Base-by-base conservation (phyloP, 768 basidiomycete species). In the Kwoniella newhampshirensis region DNA sequence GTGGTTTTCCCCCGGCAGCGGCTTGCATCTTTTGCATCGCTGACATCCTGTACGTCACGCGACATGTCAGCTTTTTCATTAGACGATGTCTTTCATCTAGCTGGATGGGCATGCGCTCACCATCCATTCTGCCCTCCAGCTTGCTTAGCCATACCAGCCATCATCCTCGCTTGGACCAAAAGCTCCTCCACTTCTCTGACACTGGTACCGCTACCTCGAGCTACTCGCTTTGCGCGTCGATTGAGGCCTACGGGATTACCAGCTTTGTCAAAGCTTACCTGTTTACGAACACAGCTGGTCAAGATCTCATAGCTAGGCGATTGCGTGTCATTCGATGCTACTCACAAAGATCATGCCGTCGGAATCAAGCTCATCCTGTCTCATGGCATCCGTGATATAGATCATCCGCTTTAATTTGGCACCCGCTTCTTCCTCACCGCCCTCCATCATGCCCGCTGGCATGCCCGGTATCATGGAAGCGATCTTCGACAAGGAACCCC, bases 391-490 rank as follows among this genome's bases (percentile, higher is more conserved):
- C 11, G 91, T 96, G 70, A 99, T 98, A 79, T 87, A 98, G 67
- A 97, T 89, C 88, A 99, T 91, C 57, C 93, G 86, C 78, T 97
- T 97, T 85, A 99, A 86, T 54, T 91, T 87, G 57, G 82, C 73
- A 4, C 87, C 84, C 27, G 89, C 91, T 66, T 99, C 94, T 76
- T 97, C 93, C 70, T 97, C 94, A 28, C 68, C 74, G 25, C 91
- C 93, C 69, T 89, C 87, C 54, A 97, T 82, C 65, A 98, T 79
- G 40, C 90, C 91, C 66, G 91, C 88, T 12, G 91, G 88, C 60
- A 99, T 83, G 25, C 96, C 96, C 2, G 96, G 96, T 59, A 99
- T 99, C 91, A 98, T 97, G 15, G 89, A 91, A 26, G 96, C 92
- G 69, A 99, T 93, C 78, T 99, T 99, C 71, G 88, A 91, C 52